A percentile compares a stretch with the other conserved stretches of the same genome.
These are phyloP conservation scores for Saccharomycopsis selenospora DNA, from an alignment of 805 yeast species.

Conservation along the genomic window DNA sequence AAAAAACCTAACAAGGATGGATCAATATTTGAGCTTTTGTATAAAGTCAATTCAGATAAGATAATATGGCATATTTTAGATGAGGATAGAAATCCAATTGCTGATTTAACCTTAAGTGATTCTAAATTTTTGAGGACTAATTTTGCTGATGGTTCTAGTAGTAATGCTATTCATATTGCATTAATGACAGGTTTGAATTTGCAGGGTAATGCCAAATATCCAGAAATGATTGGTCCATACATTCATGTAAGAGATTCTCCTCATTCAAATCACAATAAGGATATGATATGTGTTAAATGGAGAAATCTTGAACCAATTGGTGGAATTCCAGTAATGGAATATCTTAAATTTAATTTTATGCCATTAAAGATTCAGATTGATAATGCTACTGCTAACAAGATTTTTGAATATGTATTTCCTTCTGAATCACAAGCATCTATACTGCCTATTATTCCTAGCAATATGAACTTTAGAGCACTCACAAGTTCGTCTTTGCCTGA, in stretches of 20 bases:
- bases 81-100: constrained; percentile 38
- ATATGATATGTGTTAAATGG: constrained; percentile 44
- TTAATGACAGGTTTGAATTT: constrained; percentile 48
- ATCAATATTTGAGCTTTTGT: constrained; percentile 19
- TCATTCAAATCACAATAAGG: constrained; percentile 25
- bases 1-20: neutral
- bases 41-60: constrained; percentile 46
- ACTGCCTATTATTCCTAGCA: neutral
- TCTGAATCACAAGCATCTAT: constrained; percentile 22
- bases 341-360: constrained; percentile 41
- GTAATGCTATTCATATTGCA: constrained; percentile 38
- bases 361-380: constrained; percentile 56
- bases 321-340: constrained; percentile 51
- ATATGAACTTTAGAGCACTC: neutral
- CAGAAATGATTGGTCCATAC: constrained; percentile 45
- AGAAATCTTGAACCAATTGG: constrained; percentile 52
- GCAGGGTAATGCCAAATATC: constrained; percentile 40
- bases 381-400: constrained; percentile 41
- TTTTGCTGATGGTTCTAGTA: constrained; percentile 44
- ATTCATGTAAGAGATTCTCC: constrained; percentile 20
- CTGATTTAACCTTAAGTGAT: constrained; percentile 46
- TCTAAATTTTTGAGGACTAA: constrained; percentile 43
- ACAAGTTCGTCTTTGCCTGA: neutral
- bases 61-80: constrained; percentile 53
- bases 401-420: constrained; percentile 45